Base-by-base conservation (phyloP, 345 rosid species). In the Eucalyptus decipiens region DNA sequence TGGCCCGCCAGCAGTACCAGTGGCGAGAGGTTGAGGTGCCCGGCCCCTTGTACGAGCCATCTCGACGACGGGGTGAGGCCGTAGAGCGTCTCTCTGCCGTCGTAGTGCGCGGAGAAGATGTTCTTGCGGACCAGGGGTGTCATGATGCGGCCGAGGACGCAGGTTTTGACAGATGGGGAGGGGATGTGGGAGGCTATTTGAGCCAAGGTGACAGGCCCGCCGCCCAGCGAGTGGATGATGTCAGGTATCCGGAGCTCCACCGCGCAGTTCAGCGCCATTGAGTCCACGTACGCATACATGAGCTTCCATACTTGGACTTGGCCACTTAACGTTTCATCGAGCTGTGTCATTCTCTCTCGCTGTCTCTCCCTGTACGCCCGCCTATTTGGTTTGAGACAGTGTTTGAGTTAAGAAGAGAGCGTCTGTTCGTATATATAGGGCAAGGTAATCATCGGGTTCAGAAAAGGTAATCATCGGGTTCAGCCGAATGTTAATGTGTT, bases 231-330 rank as follows among this genome's bases (percentile, higher is more conserved):
- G 52, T 88, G 86, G 19, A 93, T 92, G 16, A 92, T 91, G 24
- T 92, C 91, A 15, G 94, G 87, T 40, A 93, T 50, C 6, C 86
- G 32, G 23, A 93, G 93, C 90, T 91, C 91, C 11, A 93, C 88
- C 11, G 91, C 90, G 89, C 89, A 88, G 30, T 88, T 91, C 85
- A 92, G 65, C 2, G 80, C 92, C 90, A 93, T 89, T 8, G 93
- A 89, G 50, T 90, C 91, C 9, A 86, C 90, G 8, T 87, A 89
- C 9, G 88, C 91, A 34, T 90, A 76, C 89, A 88, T 72, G 47
- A 45, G 80, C 37, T 80, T 65, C 90, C 89, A 91, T 62, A 92
- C 51, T 30, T 89, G 62, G 7, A 43, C 88, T 87, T 91, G 93
- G 40, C 91, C 92, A 51, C 80, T 87, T 10, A 90, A 58, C 67